Conservation (phyloP, 2,329 filamentous ascomycete species). For the Exophiala dermatitidis region DNA sequence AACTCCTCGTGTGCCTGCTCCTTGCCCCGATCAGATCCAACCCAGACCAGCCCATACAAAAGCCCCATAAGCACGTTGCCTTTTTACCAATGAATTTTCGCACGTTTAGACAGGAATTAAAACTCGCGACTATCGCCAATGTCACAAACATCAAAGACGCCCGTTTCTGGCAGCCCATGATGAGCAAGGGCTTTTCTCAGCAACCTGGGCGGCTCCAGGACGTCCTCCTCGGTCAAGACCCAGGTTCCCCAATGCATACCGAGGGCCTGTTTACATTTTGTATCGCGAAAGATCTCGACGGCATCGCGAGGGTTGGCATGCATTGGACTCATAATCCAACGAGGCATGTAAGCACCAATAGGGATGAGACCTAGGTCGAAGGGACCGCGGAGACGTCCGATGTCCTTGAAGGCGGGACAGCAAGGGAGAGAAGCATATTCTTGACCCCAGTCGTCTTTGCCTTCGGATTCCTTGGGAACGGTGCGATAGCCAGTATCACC, state of each 20-base stretch:
- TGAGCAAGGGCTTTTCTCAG: constrained; percentile 64
- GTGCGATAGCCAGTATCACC: constrained; percentile 79
- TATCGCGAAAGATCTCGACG: constrained; percentile 84
- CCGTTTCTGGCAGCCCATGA: constrained; percentile 53
- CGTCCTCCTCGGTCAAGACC: constrained; percentile 77
- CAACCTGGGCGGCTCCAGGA: constrained; percentile 70
- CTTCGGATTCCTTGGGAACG: constrained; percentile 58
- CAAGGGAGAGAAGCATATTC: constrained; percentile 57
- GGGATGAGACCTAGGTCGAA: constrained; percentile 90
- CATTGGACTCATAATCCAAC: constrained; percentile 65
- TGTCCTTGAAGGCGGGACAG: constrained; percentile 79
- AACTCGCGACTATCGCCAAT: constrained; percentile 80
- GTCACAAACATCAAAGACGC: constrained; percentile 73
- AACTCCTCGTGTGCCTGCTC: too few relatives aligned
- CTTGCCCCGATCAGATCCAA: too few relatives aligned
- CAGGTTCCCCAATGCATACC: constrained; percentile 91
- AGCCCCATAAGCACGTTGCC: background rate
- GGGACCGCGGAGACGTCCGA: constrained; percentile 70
- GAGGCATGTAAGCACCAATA: constrained; percentile 72
- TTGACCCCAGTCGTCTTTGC: constrained; percentile 63
- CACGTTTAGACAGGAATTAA: constrained; percentile 31
- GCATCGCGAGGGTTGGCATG: constrained; percentile 82
- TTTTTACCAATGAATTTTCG: too few relatives aligned
- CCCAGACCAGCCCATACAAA: too few relatives aligned
- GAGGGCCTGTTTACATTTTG: constrained; percentile 66